Evolutionary conservation across 495 filamentous ascomycete species (phyloP), one percentile per base, ranked within the genome.

Genomic region (Pseudomonodictys pantanalensis): DNA sequence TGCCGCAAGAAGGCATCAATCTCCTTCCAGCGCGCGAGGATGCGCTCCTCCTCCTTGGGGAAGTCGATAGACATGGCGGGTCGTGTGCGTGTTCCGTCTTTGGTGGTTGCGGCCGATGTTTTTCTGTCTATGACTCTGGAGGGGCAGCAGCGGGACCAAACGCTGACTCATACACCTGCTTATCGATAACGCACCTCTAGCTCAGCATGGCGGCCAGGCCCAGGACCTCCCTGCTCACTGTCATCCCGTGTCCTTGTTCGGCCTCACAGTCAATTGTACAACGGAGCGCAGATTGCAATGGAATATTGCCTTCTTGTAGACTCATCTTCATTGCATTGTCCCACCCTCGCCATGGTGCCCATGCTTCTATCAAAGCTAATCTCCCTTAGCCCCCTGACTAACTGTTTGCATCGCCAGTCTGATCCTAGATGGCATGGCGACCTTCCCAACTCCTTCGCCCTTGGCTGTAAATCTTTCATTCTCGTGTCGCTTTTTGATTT

Each of bases 1-100:
- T 90, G 87, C 47, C 80, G 81, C 62, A 85, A 79, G 72, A 96
- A 97, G 61, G 92, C 92, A 69, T 90, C 80, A 75, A 95, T 95
- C 70, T 91, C 88, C 68, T 81, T 87, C 92, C 92, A 97, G 73
- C 82, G 75, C 70, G 82, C 73, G 71, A 96, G 83, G 70, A 92
- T 78, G 56, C 73, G 75, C 76, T 92, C 89, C 81, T 97, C 92
- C 70, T 91, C 90, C 71, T 86, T 85, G 53, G 92, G 89, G 74
- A 96, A 96, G 75, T 93, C 81, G 77, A 97, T 91, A 65, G 87
- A 91, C 87, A 91, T 93, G 60, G 58, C 69, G 41, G 52, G 11
- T n/a, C 25, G 52, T 52, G 42, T 44, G 38, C 24, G 52, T 20
- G 52, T 44, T 22, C 4, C 28, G 35, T 44, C 38, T 43, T 55